phyloP scores from a whole-genome alignment of 2,329 filamentous ascomycete species.

The Kalaharituber pfeilii region DNA sequence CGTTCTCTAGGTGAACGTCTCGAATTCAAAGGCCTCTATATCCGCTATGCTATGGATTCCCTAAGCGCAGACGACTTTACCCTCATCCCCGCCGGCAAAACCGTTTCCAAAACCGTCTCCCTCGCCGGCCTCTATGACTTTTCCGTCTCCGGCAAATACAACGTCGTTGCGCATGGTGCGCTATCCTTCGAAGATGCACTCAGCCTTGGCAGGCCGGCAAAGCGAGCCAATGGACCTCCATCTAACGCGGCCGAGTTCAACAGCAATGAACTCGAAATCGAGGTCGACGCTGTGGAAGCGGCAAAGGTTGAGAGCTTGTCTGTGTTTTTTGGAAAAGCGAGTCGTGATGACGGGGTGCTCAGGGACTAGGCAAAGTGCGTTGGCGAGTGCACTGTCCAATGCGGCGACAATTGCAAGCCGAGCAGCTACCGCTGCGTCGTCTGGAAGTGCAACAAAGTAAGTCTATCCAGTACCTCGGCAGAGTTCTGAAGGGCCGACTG shows the following conservation, averaged over 20 bases:
- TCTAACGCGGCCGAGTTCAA: slow-evolving; percentile 34
- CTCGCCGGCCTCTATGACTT: slow-evolving; percentile 40
- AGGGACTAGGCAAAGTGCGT: slow-evolving; percentile 30
- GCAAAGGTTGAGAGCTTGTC: slow-evolving; percentile 31
- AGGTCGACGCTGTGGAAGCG: slow-evolving; percentile 40
- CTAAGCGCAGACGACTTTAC: slow-evolving; percentile 36
- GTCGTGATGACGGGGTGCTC: slow-evolving; percentile 39
- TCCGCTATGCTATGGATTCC: slow-evolving; percentile 32
- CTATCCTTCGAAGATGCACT: slow-evolving; percentile 38
- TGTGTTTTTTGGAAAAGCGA: slow-evolving; percentile 35
- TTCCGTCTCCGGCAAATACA: slow-evolving; percentile 36
- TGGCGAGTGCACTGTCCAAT: slow-evolving; percentile 37
- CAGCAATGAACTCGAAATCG: slow-evolving; percentile 41
- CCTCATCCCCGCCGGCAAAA: slow-evolving; percentile 30
- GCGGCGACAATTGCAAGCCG: slow-evolving; percentile 37
- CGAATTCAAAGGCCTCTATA: slow-evolving; percentile 37
- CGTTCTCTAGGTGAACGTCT: slow-evolving; percentile 30
- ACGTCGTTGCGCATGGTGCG: slow-evolving; percentile 38
- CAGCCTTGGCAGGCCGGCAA: too few species aligned
- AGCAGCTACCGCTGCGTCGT: slow-evolving; percentile 37
- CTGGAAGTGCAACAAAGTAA: slow-evolving; percentile 24
- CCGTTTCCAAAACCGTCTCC: slow-evolving; percentile 38
- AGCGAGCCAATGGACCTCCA: neutral
- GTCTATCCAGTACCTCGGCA: too few species aligned
- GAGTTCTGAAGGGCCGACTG: too few species aligned